Evolutionary conservation across 202 grass and related monocot species (phyloP).

Genomic region (Panicum hallii): DNA sequence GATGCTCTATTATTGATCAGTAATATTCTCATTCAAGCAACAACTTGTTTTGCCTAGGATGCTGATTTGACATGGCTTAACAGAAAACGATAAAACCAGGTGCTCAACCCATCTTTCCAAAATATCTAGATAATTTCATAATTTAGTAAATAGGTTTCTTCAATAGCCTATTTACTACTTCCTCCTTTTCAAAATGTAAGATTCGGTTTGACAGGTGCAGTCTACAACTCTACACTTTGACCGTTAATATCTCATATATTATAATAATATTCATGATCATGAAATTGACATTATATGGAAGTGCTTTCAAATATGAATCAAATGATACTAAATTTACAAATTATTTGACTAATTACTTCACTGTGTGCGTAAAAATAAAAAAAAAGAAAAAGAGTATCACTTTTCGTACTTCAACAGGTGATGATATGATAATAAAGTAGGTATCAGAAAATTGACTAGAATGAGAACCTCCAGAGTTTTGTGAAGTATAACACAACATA

Average conservation of each 20-base stretch:
- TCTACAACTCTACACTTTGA: background rate
- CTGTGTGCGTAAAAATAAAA: background rate
- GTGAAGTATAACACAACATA: slow-evolving; percentile 4
- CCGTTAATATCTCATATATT: background rate
- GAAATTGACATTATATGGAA: background rate
- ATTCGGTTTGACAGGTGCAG: background rate
- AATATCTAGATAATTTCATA: background rate
- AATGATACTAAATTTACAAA: background rate
- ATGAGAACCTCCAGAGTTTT: background rate
- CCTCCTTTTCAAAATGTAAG: background rate
- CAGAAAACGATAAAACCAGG: background rate
- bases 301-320: background rate
- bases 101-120: background rate
- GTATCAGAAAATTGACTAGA: background rate
- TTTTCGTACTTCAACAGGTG: slow-evolving; percentile 1
- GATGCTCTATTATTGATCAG: background rate
- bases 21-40: background rate
- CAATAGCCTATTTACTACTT: background rate
- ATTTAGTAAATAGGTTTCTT: background rate
- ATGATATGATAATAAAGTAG: slow-evolving; percentile 10
- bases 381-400: background rate
- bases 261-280: background rate
- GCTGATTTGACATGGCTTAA: too few relatives aligned
- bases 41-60: background rate
- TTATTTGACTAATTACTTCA: background rate